Conservation (phyloP, 2,329 filamentous ascomycete genomes). For the Elsinoe perseae region DNA sequence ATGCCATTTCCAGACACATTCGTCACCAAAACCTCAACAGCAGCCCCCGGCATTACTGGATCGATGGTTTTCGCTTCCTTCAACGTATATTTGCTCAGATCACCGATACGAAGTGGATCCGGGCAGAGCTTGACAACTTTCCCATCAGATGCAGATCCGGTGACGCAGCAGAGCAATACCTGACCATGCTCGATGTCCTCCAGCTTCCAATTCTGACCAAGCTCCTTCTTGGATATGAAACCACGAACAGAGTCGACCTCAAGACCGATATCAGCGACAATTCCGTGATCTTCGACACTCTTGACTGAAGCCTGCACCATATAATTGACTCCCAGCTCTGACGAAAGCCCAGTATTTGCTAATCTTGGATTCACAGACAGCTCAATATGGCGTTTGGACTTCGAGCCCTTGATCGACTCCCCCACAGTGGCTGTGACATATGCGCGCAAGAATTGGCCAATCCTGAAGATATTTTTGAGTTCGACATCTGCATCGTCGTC, state of each 20-base stretch:
- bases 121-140: conserved; percentile 83
- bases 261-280: conserved; percentile 86
- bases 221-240: conserved; percentile 78
- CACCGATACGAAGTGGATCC: conserved; percentile 56
- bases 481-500: conserved; percentile 55
- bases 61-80: conserved; percentile 78
- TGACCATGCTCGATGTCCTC: conserved; percentile 70
- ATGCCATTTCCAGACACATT: conserved; percentile 69
- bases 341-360: conserved; percentile 66
- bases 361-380: conserved; percentile 73
- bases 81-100: conserved; percentile 58
- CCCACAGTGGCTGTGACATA: conserved; percentile 73
- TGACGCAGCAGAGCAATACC: conserved; percentile 76
- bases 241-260: conserved; percentile 60
- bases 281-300: conserved; percentile 92
- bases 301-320: conserved; percentile 80
- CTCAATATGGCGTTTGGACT: conserved; percentile 74
- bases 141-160: conserved; percentile 64
- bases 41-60: conserved; percentile 84
- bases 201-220: conserved; percentile 55
- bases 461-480: conserved; percentile 63
- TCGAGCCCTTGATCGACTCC: conserved; percentile 49
- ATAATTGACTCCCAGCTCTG: conserved; percentile 62
- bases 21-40: conserved; percentile 74
- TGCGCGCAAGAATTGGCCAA: conserved; percentile 83